Percentiles rank a stretch among this genome's conserved stretches.
These are phyloP conservation scores for Glaciozyma martinii DNA, from an alignment of 768 basidiomycete genomes.

Conservation along the genomic window DNA sequence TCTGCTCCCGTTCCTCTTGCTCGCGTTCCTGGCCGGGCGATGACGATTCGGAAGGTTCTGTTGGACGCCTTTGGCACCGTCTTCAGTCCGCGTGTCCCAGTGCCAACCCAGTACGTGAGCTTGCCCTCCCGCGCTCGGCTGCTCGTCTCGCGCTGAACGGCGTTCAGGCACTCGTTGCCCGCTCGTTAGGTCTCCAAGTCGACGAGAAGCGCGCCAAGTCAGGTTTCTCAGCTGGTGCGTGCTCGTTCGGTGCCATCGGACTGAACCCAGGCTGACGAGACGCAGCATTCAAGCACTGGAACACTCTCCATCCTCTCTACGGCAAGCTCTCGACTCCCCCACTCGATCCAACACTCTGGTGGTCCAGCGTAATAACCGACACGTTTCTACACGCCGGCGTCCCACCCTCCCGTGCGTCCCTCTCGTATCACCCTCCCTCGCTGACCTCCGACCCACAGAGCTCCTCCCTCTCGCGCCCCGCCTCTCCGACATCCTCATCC, in stretches of 20 bases:
- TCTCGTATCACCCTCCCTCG: background rate
- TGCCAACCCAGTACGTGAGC: slow-evolving; percentile 22
- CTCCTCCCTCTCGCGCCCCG: background rate
- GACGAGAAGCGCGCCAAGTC: background rate
- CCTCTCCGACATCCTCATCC: slow-evolving; percentile 5
- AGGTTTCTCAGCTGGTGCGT: slow-evolving; percentile 17
- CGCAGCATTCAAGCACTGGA: slow-evolving; percentile 16
- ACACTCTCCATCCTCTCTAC: slow-evolving; percentile 11
- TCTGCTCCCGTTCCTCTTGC: too few relatives aligned
- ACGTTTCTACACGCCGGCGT: slow-evolving; percentile 22
- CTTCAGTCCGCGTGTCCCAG: slow-evolving; percentile 14
- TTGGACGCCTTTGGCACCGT: slow-evolving; percentile 30
- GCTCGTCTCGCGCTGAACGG: background rate
- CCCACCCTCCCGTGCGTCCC: background rate
- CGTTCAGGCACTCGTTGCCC: slow-evolving; percentile 3
- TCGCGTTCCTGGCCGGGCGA: too few relatives aligned
- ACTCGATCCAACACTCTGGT: slow-evolving; percentile 10
- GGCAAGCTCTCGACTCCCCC: slow-evolving; percentile 21
- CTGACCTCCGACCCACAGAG: background rate
- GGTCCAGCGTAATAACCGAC: slow-evolving; percentile 16
- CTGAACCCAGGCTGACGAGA: too few relatives aligned
- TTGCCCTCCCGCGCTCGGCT: background rate
- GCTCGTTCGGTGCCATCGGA: background rate
- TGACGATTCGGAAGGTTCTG: slow-evolving; percentile 11
- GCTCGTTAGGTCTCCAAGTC: slow-evolving; percentile 6